phyloP scores from a whole-genome alignment of 108 stramenopile genomes.

The Cyclotella baltica region DNA sequence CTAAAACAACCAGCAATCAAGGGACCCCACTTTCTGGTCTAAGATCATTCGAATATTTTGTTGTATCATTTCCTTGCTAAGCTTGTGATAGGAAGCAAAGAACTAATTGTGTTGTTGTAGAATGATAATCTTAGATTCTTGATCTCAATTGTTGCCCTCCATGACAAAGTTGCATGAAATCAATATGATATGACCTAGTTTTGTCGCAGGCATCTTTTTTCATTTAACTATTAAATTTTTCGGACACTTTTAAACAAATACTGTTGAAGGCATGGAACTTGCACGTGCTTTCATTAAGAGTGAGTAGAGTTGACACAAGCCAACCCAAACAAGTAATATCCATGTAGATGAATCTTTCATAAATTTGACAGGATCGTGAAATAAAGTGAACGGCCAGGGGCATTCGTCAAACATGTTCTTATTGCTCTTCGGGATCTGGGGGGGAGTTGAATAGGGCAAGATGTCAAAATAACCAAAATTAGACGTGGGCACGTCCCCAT shows the following conservation, averaged over 20 bases:
- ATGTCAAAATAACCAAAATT: not conserved
- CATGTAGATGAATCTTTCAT: constrained; percentile 57
- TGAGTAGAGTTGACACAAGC: constrained; percentile 40
- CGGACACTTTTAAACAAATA: constrained; percentile 4
- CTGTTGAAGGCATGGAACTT: not conserved
- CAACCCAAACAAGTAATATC: constrained; percentile 38
- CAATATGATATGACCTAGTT: no score
- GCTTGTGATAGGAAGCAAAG: no score
- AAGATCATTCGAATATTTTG: no score
- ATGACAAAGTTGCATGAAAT: no score
- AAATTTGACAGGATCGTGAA: constrained; percentile 58
- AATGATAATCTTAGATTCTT: no score
- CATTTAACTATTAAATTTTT: no score
- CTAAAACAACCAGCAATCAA: no score
- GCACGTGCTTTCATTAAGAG: constrained; percentile 24
- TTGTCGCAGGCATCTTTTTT: no score
- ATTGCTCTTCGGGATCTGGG: constrained; percentile 45
- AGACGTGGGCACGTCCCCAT: not conserved
- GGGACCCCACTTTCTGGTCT: no score
- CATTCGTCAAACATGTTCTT: constrained; percentile 57
- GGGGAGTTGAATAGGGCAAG: not conserved
- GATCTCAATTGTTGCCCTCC: no score
- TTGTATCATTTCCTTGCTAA: no score
- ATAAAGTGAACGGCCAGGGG: constrained; percentile 72
- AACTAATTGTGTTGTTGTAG: no score